Evolutionary conservation across 2,329 filamentous ascomycete genomes (phyloP).

Genomic region (Metarhizium brunneum): DNA sequence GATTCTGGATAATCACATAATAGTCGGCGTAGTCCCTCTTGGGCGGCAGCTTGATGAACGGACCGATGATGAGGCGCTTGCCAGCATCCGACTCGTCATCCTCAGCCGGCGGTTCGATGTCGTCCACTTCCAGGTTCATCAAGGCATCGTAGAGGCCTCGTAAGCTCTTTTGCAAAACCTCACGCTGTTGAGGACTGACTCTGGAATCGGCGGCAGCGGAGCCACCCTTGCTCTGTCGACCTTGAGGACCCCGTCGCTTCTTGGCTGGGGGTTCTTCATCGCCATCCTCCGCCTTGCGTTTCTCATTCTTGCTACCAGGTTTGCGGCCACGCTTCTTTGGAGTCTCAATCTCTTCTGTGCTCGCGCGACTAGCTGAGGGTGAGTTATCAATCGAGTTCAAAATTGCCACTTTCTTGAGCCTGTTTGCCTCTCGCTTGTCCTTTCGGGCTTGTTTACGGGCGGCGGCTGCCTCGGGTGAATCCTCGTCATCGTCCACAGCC

Average conservation of each 20-base stretch:
- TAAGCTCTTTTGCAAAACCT: conserved; percentile 70
- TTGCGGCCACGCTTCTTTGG: conserved; percentile 82
- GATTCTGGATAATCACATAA: conserved; percentile 83
- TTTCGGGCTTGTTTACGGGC: conserved; percentile 81
- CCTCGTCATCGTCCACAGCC: conserved; percentile 94
- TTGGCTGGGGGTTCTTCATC: conserved; percentile 71
- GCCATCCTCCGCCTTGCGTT: conserved; percentile 77
- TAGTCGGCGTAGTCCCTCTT: conserved; percentile 91
- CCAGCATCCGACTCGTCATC: conserved; percentile 49
- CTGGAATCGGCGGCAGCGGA: conserved; percentile 28
- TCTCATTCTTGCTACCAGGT: conserved; percentile 62
- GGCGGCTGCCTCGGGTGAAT: conserved; percentile 85
- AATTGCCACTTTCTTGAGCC: conserved; percentile 46
- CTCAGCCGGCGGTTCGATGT: conserved; percentile 46
- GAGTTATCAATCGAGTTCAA: conserved; percentile 49
- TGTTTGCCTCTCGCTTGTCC: conserved; percentile 69
- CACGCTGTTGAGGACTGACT: conserved; percentile 60
- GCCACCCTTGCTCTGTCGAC: conserved; percentile 53
- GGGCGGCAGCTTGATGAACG: conserved; percentile 84
- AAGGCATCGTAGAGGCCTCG: conserved; percentile 69
- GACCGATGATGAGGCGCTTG: conserved; percentile 80
- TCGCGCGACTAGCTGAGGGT: conserved; percentile 69
- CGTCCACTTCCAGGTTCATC: conserved; percentile 77
- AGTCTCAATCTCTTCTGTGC: conserved; percentile 69
- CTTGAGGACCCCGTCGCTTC: conserved; percentile 65